Conservation (phyloP, 176 grass and related monocot species). For the Puccinellia tenuiflora region DNA sequence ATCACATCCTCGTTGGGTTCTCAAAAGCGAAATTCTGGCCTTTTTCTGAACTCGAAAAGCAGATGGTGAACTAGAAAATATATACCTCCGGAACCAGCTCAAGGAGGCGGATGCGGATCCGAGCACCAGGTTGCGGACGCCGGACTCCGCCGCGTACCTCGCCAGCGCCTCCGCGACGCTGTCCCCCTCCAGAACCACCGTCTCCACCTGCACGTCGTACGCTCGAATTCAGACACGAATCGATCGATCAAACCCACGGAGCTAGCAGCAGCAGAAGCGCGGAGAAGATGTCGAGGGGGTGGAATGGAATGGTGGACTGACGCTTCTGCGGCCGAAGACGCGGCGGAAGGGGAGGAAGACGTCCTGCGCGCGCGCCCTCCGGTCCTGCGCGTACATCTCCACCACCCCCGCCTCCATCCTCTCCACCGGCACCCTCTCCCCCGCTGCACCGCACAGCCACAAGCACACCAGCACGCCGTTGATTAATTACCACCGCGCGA, state of each 20-base stretch:
- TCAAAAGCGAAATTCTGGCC: constrained; percentile 6
- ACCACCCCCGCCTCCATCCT: constrained; percentile 48
- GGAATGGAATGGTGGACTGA: constrained; percentile 2
- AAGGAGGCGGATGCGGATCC: constrained; percentile 46
- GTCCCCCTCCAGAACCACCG: constrained; percentile 72
- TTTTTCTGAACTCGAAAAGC: neutral
- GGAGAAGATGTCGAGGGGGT: neutral
- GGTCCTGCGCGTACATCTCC: constrained; percentile 67
- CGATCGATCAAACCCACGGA: neutral
- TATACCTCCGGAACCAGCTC: constrained; percentile 52
- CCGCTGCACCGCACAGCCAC: constrained; percentile 40
- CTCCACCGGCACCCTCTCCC: constrained; percentile 59
- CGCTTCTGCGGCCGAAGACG: constrained; percentile 45
- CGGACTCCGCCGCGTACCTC: constrained; percentile 51
- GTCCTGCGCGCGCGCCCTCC: constrained; percentile 43
- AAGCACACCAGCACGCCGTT: neutral
- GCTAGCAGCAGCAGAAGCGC: neutral
- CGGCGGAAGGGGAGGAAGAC: constrained; percentile 55
- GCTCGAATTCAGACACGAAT: neutral
- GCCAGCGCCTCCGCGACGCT: constrained; percentile 53
- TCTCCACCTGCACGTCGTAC: constrained; percentile 56
- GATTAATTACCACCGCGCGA: neutral
- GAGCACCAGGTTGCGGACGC: constrained; percentile 61
- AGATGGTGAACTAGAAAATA: neutral
- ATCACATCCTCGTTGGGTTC: neutral